Percentiles rank a stretch among this genome's conserved stretches.
phyloP scores from a whole-genome alignment of 2,329 filamentous ascomycete species.

The Phaeosphaeriaceae sp. region DNA sequence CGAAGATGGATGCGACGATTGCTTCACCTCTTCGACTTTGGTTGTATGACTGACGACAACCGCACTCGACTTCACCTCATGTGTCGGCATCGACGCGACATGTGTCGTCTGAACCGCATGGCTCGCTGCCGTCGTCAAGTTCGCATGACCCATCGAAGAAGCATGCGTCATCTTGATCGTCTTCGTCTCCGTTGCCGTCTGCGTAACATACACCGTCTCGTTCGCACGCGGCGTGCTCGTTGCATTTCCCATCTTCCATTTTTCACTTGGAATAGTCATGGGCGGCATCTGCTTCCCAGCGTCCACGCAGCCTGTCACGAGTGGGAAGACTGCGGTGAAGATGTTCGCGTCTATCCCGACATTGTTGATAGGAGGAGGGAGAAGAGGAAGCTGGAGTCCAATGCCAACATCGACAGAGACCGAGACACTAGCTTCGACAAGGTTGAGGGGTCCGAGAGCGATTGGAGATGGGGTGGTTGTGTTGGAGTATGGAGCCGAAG shows the following conservation, averaged over 20 bases:
- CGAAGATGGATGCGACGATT: neutral
- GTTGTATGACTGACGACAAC: neutral
- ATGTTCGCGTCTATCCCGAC: slow-evolving; percentile 22
- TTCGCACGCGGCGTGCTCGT: neutral
- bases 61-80: no score
- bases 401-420: slow-evolving; percentile 27
- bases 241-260: neutral
- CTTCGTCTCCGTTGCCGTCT: neutral
- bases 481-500: slow-evolving; percentile 9
- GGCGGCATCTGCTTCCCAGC: slow-evolving; percentile 6
- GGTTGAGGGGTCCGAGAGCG: slow-evolving; percentile 24
- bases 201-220: neutral
- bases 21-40: neutral
- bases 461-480: neutral
- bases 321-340: slow-evolving; percentile 26
- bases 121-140: neutral
- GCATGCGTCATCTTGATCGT: neutral
- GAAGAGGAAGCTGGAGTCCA: slow-evolving; percentile 25
- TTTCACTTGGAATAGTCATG: neutral
- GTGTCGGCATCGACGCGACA: neutral
- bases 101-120: neutral
- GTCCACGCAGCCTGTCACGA: slow-evolving; percentile 28
- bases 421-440: slow-evolving; percentile 35
- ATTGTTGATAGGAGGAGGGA: slow-evolving; percentile 23
- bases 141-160: neutral